Percentiles rank a stretch among this genome's conserved stretches.
These are phyloP conservation scores for Agaricus blazei DNA, from an alignment of 768 basidiomycete genomes.

Conservation along the genomic window DNA sequence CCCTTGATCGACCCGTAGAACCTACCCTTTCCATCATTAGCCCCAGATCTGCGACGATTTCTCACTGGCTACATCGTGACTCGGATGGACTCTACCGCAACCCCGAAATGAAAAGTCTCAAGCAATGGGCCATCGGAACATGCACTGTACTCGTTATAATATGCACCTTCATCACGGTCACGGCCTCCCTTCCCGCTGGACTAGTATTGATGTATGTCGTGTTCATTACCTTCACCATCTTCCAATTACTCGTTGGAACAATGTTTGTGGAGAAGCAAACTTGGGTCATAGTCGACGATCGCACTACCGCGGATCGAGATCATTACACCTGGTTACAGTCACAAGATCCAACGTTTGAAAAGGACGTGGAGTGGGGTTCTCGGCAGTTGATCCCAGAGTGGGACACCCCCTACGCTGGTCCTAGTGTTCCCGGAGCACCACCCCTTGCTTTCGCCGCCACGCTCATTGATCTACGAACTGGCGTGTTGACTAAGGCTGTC, in stretches of 20 bases:
- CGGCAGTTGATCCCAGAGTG: slow-evolving; percentile 10
- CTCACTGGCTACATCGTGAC: slow-evolving; percentile 8
- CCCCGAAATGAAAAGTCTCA: neutral
- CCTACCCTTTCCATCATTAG: slow-evolving; percentile 11
- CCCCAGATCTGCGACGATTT: slow-evolving; percentile 6
- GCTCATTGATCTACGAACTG: slow-evolving; percentile 6
- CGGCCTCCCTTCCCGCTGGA: neutral
- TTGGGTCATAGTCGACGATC: slow-evolving; percentile 11
- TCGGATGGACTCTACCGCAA: neutral
- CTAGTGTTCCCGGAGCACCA: neutral
- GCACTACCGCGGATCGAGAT: neutral
- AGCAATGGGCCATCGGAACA: neutral
- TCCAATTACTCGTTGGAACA: slow-evolving; percentile 3
- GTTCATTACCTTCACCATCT: neutral
- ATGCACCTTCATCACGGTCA: neutral
- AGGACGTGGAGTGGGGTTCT: slow-evolving; percentile 9
- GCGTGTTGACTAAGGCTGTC: slow-evolving; percentile 2
- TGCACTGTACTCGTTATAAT: neutral
- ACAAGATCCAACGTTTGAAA: slow-evolving; percentile 9
- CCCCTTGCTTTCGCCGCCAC: neutral
- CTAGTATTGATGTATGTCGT: neutral
- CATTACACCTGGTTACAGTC: neutral
- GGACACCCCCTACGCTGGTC: neutral
- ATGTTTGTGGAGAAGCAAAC: slow-evolving; percentile 9
- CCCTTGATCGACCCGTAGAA: neutral